Conservation (phyloP, 75 land plant genomes). For the Sequoia sempervirens region DNA sequence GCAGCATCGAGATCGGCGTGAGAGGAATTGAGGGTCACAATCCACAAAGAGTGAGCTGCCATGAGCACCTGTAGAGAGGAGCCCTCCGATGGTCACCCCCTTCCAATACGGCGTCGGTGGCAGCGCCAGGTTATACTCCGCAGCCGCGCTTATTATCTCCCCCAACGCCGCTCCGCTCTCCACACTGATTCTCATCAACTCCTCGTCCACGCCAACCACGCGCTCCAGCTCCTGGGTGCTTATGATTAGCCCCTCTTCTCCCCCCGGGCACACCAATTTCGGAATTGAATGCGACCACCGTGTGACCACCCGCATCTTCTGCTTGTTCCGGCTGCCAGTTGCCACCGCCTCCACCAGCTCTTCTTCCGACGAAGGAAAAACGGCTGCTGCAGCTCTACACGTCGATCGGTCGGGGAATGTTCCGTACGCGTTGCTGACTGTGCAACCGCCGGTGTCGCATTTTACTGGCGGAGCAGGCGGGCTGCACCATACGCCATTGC, state of each 20-base stretch:
- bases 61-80: conserved; percentile 69
- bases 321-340: conserved; percentile 15
- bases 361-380: conserved; percentile 46
- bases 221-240: conserved; percentile 56
- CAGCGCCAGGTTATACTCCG: conserved; percentile 48
- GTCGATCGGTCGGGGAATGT: conserved; percentile 40
- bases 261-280: conserved; percentile 67
- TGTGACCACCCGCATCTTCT: conserved; percentile 56
- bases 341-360: conserved; percentile 61
- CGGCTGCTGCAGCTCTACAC: conserved; percentile 34
- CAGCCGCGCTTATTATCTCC: conserved; percentile 46
- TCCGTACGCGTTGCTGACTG: conserved; percentile 52
- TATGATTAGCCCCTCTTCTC: conserved; percentile 49
- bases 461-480: conserved; percentile 40
- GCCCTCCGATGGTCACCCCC: conserved; percentile 66
- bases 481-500: conserved; percentile 7
- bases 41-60: conserved; percentile 67
- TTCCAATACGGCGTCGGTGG: conserved; percentile 75
- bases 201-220: conserved; percentile 26
- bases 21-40: conserved; percentile 17
- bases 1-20: conserved; percentile 54
- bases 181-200: conserved; percentile 32
- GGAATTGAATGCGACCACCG: conserved; percentile 58
- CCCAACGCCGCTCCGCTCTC: conserved; percentile 58
- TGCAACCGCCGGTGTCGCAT: conserved; percentile 35